Conservation (phyloP, 441 rosid species). For the Omphalea diandra region DNA sequence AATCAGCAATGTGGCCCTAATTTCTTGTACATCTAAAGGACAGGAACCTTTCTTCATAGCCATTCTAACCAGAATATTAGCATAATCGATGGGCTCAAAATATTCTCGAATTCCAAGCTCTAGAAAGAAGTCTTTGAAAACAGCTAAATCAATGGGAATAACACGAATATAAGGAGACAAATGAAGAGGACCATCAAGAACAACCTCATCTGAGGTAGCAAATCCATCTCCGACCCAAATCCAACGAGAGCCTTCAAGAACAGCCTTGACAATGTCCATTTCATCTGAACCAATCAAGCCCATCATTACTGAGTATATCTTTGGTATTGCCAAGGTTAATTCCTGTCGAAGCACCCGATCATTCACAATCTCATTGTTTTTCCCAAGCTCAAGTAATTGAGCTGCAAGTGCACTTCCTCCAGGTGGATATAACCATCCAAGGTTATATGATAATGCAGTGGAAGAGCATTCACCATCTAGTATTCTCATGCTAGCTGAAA, state of each 20-base stretch:
- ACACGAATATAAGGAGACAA: slow-evolving; percentile 96
- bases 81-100: slow-evolving; percentile 85
- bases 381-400: slow-evolving; percentile 98
- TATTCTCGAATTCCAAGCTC: slow-evolving; percentile 87
- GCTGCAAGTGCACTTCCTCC: slow-evolving; percentile 98
- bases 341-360: slow-evolving; percentile 87
- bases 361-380: slow-evolving; percentile 79
- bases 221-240: slow-evolving; percentile 99
- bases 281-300: slow-evolving; percentile 89
- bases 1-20: slow-evolving; percentile 80
- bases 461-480: slow-evolving; percentile 97
- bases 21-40: slow-evolving; percentile 77
- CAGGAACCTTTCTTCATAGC: slow-evolving; percentile 67
- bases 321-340: slow-evolving; percentile 92
- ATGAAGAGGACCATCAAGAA: slow-evolving; percentile 95
- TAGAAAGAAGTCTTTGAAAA: slow-evolving; percentile 80
- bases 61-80: slow-evolving; percentile 81
- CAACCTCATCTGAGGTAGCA: slow-evolving; percentile 92
- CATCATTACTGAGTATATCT: slow-evolving; percentile 73
- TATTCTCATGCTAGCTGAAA: slow-evolving; percentile 98
- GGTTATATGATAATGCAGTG: slow-evolving; percentile 82
- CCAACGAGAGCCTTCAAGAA: slow-evolving; percentile 99
- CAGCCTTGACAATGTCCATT: slow-evolving; percentile 96
- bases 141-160: slow-evolving; percentile 91
- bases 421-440: slow-evolving; percentile 95